phyloP scores from a whole-genome alignment of 345 rosid species.

The Cardamine chenopodiifolia region DNA sequence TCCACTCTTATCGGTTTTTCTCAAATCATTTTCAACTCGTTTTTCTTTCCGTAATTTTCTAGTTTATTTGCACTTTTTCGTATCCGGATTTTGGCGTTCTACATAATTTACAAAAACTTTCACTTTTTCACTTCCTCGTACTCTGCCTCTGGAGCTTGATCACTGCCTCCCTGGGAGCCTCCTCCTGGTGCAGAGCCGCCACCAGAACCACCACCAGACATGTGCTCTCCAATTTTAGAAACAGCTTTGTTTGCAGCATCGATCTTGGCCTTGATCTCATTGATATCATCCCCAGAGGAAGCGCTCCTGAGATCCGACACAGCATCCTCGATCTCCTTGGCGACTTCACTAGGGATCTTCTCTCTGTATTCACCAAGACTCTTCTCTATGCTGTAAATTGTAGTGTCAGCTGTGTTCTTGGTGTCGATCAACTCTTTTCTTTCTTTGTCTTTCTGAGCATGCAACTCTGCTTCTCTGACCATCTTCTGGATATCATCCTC shows the following conservation, averaged over 20 bases:
- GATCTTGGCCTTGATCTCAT: slow-evolving; percentile 74
- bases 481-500: slow-evolving; percentile 85
- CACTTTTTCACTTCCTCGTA: slow-evolving; percentile 78
- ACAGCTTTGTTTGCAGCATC: slow-evolving; percentile 83
- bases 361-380: slow-evolving; percentile 79
- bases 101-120: not conserved
- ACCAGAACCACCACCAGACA: slow-evolving; percentile 60
- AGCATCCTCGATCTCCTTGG: slow-evolving; percentile 75
- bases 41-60: too few species aligned
- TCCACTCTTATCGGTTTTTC: too few species aligned
- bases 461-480: slow-evolving; percentile 85
- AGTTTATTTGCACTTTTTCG: too few species aligned
- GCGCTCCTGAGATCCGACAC: slow-evolving; percentile 71
- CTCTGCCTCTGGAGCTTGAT: slow-evolving; percentile 79
- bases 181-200: slow-evolving; percentile 60
- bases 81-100: too few species aligned
- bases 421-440: slow-evolving; percentile 72
- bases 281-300: slow-evolving; percentile 57
- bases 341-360: slow-evolving; percentile 71
- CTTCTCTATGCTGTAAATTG: slow-evolving; percentile 86
- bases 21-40: too few species aligned
- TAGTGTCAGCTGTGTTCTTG: slow-evolving; percentile 74
- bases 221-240: slow-evolving; percentile 87
- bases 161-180: slow-evolving; percentile 70
- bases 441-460: slow-evolving; percentile 75